Evolutionary conservation across 768 basidiomycete genomes (phyloP).

Genomic region (Lactarius hengduanensis): DNA sequence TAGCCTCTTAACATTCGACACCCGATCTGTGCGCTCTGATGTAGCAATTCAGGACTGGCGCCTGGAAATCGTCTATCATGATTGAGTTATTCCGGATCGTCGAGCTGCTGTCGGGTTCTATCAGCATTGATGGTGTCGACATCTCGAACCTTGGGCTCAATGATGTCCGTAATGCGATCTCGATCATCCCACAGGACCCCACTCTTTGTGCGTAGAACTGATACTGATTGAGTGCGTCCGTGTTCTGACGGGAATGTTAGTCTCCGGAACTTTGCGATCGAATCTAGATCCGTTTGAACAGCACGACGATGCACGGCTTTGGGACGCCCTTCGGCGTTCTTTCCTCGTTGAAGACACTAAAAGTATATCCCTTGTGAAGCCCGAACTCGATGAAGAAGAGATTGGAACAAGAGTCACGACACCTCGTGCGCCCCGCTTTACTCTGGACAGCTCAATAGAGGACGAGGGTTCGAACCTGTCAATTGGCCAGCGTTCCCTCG

Average conservation of each 20-base stretch:
- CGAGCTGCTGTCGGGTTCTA: conserved; percentile 74
- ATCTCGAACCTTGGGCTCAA: conserved; percentile 78
- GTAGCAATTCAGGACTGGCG: conserved; percentile 54
- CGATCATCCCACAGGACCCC: conserved; percentile 85
- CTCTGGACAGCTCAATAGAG: conserved; percentile 78
- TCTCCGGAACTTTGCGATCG: conserved; percentile 77
- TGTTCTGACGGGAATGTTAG: conserved; percentile 36
- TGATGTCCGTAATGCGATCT: conserved; percentile 63
- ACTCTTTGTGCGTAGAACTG: conserved; percentile 40
- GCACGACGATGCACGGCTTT: conserved; percentile 78
- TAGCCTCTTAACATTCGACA: conserved; percentile 56
- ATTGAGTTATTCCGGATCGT: conserved; percentile 83
- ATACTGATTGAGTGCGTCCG: conserved; percentile 38
- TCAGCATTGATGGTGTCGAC: conserved; percentile 78
- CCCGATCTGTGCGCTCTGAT: conserved; percentile 2
- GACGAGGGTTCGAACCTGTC: conserved; percentile 85
- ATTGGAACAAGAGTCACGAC: conserved; percentile 29
- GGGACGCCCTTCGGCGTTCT: conserved; percentile 85
- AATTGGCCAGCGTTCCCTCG: conserved; percentile 77
- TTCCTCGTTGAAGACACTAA: conserved; percentile 66
- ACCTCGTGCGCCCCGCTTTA: conserved; percentile 50
- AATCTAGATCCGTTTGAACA: conserved; percentile 89
- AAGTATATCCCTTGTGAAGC: conserved; percentile 32
- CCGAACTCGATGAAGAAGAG: conserved; percentile 37
- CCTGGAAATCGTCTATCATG: conserved; percentile 90